Base-by-base conservation (phyloP, 371 early-diverging fungal genomes). In the Lichtheimia corymbifera region DNA sequence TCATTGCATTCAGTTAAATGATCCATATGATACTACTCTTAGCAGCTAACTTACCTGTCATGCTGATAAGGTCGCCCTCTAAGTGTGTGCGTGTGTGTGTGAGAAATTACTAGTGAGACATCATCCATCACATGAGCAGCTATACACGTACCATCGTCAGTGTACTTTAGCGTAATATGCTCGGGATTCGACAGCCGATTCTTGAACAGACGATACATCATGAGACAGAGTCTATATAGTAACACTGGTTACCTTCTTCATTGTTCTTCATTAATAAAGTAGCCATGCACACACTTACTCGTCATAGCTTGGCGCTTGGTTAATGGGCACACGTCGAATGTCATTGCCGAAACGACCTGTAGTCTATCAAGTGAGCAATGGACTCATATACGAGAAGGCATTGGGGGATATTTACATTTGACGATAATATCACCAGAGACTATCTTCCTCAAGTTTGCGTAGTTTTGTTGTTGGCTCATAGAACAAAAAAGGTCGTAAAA, bases 31-130 rank as follows among this genome's bases (percentile, higher is more conserved):
- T 18, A 1, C n/a, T 1, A 15, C 47, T 5, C 6, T 15, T 20
- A 20, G 20, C 22, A 1, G 30, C 15, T 20, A 44, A 43, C 40
- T 40, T 65, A 77, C 75, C 78, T 55, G 62, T 43, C 58, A 85
- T 69, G 35, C 76, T 82, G 42, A 85, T 74, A 61, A 85, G 47
- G 62, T 85, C 85, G 6, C 82, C 82, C 55, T 85, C 85, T 84
- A 65, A 49, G 15, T 22, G 9, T 25, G 17, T 54, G 49, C 5
- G 9, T 25, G 17, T 54, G 49, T 9, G 28, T 42, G 59, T 54
- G 42, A 40, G 20, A 57, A 53, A 24, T n/a, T 20, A 45, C 35
- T 13, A 35, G 45, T 41, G 40, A 56, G 11, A 52, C 11, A n/a
- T 44, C 28, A 50, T 20, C 18, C 35, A 35, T 35, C 35, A 35